phyloP scores from a whole-genome alignment of 202 grass and related monocot species.

The Setaria viridis region DNA sequence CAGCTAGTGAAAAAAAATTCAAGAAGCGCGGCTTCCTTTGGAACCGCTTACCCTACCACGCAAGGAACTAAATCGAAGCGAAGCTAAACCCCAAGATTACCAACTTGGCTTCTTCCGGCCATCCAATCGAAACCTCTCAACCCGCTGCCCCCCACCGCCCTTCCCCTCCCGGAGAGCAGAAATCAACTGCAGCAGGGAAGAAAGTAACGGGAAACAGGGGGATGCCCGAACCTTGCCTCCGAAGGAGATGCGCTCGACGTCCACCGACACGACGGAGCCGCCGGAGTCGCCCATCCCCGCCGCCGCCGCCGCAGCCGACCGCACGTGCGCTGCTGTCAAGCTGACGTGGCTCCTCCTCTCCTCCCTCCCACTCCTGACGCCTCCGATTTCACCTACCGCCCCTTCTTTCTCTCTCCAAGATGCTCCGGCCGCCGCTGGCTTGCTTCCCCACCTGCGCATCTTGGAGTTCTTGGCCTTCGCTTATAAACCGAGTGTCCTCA shows the following conservation, averaged over 20 bases:
- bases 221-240: slow-evolving; percentile 76
- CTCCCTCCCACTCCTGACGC: not conserved
- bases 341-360: slow-evolving; percentile 21
- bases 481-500: slow-evolving; percentile 61
- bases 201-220: slow-evolving; percentile 20
- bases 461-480: slow-evolving; percentile 46
- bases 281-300: slow-evolving; percentile 69
- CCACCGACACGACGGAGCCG: slow-evolving; percentile 75
- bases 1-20: not conserved
- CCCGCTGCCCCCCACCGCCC: not conserved
- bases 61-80: slow-evolving; percentile 17
- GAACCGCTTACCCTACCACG: slow-evolving; percentile 17
- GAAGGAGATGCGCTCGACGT: slow-evolving; percentile 95
- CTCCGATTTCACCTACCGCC: slow-evolving; percentile 24
- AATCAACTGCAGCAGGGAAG: slow-evolving; percentile 5
- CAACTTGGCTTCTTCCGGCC: not conserved
- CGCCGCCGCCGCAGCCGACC: slow-evolving; percentile 3
- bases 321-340: slow-evolving; percentile 16
- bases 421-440: slow-evolving; percentile 44
- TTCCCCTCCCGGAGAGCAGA: not conserved
- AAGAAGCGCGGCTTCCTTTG: slow-evolving; percentile 15
- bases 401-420: slow-evolving; percentile 26
- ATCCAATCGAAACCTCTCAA: slow-evolving; percentile 27
- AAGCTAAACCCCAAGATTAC: slow-evolving; percentile 41
- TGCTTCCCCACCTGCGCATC: slow-evolving; percentile 42